A percentile compares a stretch with the other conserved stretches of the same genome.
Conservation (phyloP, 192 early-diverging fungal species). For the Backusella westeae region DNA sequence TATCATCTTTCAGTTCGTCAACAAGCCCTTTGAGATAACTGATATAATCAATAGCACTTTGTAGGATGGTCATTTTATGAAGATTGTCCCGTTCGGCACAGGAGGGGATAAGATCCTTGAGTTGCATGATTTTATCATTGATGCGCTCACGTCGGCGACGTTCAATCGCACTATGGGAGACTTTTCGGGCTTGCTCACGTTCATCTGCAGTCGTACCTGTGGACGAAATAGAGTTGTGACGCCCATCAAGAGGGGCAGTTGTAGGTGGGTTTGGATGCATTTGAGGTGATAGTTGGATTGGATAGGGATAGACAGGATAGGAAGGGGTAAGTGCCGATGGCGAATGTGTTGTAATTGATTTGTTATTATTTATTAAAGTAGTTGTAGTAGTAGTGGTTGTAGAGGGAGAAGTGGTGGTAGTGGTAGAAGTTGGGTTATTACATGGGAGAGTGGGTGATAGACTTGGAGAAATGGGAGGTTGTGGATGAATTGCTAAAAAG, state of each 20-base stretch:
- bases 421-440: background rate
- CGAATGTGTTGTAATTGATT: background rate
- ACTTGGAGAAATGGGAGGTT: constrained; percentile 11
- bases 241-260: background rate
- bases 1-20: constrained; percentile 18
- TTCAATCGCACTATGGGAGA: constrained; percentile 84
- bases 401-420: background rate
- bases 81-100: constrained; percentile 63
- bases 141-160: constrained; percentile 80
- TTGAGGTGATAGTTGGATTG: constrained; percentile 11
- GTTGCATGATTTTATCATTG: constrained; percentile 76
- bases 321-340: background rate
- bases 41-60: constrained; percentile 76
- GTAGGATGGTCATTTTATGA: constrained; percentile 70
- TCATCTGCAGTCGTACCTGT: constrained; percentile 37
- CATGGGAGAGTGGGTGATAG: constrained; percentile 9
- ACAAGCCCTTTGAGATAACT: constrained; percentile 45
- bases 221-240: constrained; percentile 8
- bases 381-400: background rate
- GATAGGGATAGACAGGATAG: constrained; percentile 6
- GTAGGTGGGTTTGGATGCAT: background rate
- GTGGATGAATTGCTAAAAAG: constrained; percentile 6
- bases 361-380: background rate
- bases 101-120: constrained; percentile 70
- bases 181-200: constrained; percentile 72